phyloP scores from a whole-genome alignment of 495 filamentous ascomycete genomes.

The Penicillium argentinense region DNA sequence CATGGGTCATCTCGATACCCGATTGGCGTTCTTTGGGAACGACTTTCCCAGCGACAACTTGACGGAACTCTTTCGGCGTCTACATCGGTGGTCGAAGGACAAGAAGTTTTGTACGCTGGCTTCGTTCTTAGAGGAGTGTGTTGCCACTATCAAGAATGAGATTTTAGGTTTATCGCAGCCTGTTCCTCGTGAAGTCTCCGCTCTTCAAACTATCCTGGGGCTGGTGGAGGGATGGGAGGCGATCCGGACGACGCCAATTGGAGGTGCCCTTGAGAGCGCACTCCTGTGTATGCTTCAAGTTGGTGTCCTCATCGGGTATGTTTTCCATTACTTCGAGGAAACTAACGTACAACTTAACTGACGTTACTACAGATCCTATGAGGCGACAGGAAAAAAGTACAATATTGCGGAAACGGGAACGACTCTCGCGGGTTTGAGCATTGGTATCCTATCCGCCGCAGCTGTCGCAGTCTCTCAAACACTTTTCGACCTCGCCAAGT shows the following conservation, averaged over 20 bases:
- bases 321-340: constrained; percentile 3
- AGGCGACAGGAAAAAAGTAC: constrained; percentile 23
- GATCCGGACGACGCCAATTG: constrained; percentile 30
- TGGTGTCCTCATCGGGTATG: constrained; percentile 41
- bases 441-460: constrained; percentile 36
- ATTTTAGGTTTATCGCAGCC: constrained; percentile 22
- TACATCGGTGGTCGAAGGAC: constrained; percentile 43
- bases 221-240: constrained; percentile 26
- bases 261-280: constrained; percentile 37
- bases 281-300: constrained; percentile 38
- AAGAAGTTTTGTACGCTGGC: constrained; percentile 30
- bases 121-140: constrained; percentile 36
- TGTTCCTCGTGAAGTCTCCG: constrained; percentile 29
- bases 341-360: not conserved
- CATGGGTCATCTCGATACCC: not conserved
- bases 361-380: constrained; percentile 11
- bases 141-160: constrained; percentile 37
- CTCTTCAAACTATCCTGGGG: constrained; percentile 37
- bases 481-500: constrained; percentile 16
- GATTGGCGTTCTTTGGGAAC: constrained; percentile 42
- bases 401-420: constrained; percentile 20
- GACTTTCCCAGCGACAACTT: constrained; percentile 43
- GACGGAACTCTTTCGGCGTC: constrained; percentile 35
- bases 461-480: constrained; percentile 36
- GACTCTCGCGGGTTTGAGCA: constrained; percentile 36